Percentiles rank a stretch among this genome's conserved stretches.
phyloP scores from a whole-genome alignment of 2,329 filamentous ascomycete genomes.

The Colletotrichum eremochloae region DNA sequence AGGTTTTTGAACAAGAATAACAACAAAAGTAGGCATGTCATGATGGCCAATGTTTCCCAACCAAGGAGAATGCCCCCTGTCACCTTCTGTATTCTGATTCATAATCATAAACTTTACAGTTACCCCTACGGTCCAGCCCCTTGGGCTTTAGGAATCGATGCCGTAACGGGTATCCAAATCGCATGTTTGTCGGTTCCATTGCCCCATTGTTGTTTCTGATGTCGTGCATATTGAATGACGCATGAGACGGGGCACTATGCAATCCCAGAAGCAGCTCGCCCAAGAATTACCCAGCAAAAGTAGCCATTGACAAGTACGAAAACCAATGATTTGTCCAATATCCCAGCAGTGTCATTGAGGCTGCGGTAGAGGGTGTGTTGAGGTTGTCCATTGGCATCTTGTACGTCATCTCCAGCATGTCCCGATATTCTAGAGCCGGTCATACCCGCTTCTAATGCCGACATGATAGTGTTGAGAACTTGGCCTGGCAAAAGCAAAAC shows the following conservation, averaged over 20 bases:
- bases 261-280: not conserved
- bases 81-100: not conserved
- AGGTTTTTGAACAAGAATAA: not conserved
- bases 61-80: not conserved
- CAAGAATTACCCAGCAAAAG: not conserved
- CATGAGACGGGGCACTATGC: not conserved
- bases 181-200: not conserved
- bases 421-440: accelerated
- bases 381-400: not conserved
- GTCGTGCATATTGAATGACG: not conserved
- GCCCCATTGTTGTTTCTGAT: not conserved
- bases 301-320: not conserved
- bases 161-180: accelerated
- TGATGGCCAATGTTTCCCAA: not conserved
- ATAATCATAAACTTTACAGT: not conserved
- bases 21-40: not conserved
- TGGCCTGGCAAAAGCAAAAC: not conserved
- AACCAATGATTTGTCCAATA: not conserved
- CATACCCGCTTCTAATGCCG: not conserved
- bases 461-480: not conserved
- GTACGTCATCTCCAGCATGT: not conserved
- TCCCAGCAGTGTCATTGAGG: not conserved
- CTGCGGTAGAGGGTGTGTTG: not conserved
- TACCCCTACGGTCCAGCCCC: not conserved
- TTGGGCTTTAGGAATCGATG: not conserved